phyloP scores from a whole-genome alignment of 768 basidiomycete genomes.

The Pisolithus tinctorius region DNA sequence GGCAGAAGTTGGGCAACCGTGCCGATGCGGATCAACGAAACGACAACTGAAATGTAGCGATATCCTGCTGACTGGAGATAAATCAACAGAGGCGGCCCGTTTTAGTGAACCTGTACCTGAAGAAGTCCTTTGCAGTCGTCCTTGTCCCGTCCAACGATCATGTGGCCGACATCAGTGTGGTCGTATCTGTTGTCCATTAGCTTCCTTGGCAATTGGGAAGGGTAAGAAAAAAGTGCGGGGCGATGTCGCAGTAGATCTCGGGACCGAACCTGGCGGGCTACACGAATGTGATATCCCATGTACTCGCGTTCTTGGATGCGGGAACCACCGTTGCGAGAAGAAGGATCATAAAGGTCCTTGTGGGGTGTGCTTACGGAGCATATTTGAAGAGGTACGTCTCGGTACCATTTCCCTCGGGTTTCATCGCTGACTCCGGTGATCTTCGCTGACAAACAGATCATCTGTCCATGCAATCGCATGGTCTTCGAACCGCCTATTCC shows the following conservation, averaged over 20 bases:
- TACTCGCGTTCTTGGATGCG: slow-evolving; percentile 64
- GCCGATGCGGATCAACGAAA: slow-evolving; percentile 77
- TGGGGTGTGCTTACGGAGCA: slow-evolving; percentile 76
- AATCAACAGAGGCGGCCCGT: slow-evolving; percentile 26
- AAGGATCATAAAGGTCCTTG: slow-evolving; percentile 82
- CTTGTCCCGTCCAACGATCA: slow-evolving; percentile 68
- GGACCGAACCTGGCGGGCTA: slow-evolving; percentile 57
- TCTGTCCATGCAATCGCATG: slow-evolving; percentile 83
- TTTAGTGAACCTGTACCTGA: slow-evolving; percentile 37
- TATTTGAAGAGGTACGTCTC: slow-evolving; percentile 77
- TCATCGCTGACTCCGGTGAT: background rate
- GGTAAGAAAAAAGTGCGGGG: slow-evolving; percentile 54
- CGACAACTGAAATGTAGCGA: slow-evolving; percentile 41
- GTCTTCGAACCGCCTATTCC: slow-evolving; percentile 83
- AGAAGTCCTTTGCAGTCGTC: slow-evolving; percentile 74
- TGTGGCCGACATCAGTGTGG: slow-evolving; percentile 87
- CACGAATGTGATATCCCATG: slow-evolving; percentile 85
- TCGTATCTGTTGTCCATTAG: slow-evolving; percentile 87
- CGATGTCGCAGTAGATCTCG: slow-evolving; percentile 28
- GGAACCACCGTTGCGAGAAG: slow-evolving; percentile 72
- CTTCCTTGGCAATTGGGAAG: slow-evolving; percentile 45
- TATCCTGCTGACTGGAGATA: background rate
- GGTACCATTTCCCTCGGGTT: background rate
- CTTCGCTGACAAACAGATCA: slow-evolving; percentile 36
- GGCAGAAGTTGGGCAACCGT: slow-evolving; percentile 64